Conservation (phyloP, 2,329 filamentous ascomycete genomes). For the Verticillium alfalfae region DNA sequence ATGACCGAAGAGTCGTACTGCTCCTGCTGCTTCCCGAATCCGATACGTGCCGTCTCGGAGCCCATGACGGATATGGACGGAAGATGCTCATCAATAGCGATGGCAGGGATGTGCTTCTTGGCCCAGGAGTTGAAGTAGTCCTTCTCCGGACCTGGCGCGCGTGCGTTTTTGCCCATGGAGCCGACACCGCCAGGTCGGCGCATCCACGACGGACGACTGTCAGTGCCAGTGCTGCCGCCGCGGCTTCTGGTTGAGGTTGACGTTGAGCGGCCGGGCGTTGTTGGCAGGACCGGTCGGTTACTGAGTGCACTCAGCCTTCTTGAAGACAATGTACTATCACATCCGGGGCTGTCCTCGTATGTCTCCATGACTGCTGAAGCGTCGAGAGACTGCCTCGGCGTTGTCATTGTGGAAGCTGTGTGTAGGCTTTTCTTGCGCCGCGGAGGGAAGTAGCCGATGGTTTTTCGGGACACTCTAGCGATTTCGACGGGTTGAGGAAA, state of each 20-base stretch:
- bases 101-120: conserved; percentile 73
- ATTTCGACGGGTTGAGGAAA: conserved; percentile 71
- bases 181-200: conserved; percentile 84
- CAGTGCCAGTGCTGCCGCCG: conserved; percentile 29
- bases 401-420: conserved; percentile 60
- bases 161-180: conserved; percentile 65
- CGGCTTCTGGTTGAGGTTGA: conserved; percentile 28
- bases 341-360: conserved; percentile 7
- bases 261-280: conserved; percentile 20
- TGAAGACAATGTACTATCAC: conserved; percentile 19
- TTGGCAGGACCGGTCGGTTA: conserved; percentile 20
- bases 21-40: conserved; percentile 30
- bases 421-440: conserved; percentile 77
- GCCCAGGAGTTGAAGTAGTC: conserved; percentile 83
- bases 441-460: conserved; percentile 87
- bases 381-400: conserved; percentile 62
- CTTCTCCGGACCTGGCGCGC: conserved; percentile 73
- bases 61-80: conserved; percentile 63
- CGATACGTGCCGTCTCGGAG: conserved; percentile 53
- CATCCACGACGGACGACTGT: conserved; percentile 55
- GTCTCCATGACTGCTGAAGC: conserved; percentile 1
- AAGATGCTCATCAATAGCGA: conserved; percentile 61
- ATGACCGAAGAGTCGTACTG: conserved; percentile 20
- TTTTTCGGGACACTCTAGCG: conserved; percentile 71
- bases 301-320: conserved; percentile 37